phyloP scores from a whole-genome alignment of 306 rosid species.

The Cicer judaicum region DNA sequence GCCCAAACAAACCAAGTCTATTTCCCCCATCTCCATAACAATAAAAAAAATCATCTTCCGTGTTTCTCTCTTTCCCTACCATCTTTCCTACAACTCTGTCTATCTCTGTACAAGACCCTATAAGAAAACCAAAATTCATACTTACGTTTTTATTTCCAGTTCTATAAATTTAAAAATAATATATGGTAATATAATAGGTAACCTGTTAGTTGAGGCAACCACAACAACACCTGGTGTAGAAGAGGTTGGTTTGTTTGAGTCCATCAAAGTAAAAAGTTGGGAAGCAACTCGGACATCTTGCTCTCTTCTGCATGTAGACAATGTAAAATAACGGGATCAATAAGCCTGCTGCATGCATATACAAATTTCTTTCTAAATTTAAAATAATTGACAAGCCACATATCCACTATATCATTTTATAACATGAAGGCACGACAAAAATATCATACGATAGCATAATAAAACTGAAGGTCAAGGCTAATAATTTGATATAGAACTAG shows the following conservation, averaged over 20 bases:
- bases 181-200: not conserved
- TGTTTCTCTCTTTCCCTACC: not conserved
- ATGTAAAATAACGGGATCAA: conserved; percentile 23
- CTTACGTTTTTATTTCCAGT: conserved; percentile 7
- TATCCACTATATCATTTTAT: conserved; percentile 30
- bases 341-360: conserved; percentile 21
- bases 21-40: not conserved
- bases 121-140: conserved; percentile 12
- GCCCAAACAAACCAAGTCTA: too few relatives aligned
- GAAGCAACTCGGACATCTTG: conserved; percentile 84
- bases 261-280: conserved; percentile 78
- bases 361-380: conserved; percentile 25
- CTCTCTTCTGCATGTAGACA: conserved; percentile 66
- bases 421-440: conserved; percentile 26
- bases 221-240: conserved; percentile 68
- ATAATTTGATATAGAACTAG: conserved; percentile 8
- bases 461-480: conserved; percentile 4
- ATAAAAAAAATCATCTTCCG: not conserved
- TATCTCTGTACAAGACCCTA: not conserved
- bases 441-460: not conserved
- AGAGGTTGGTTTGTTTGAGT: conserved; percentile 62
- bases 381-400: conserved; percentile 16
- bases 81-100: not conserved
- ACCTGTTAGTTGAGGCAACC: conserved; percentile 97
- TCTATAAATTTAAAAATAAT: conserved; percentile 21